Evolutionary conservation across 441 rosid species (phyloP).

Genomic region (Arabidopsis hybrid): DNA sequence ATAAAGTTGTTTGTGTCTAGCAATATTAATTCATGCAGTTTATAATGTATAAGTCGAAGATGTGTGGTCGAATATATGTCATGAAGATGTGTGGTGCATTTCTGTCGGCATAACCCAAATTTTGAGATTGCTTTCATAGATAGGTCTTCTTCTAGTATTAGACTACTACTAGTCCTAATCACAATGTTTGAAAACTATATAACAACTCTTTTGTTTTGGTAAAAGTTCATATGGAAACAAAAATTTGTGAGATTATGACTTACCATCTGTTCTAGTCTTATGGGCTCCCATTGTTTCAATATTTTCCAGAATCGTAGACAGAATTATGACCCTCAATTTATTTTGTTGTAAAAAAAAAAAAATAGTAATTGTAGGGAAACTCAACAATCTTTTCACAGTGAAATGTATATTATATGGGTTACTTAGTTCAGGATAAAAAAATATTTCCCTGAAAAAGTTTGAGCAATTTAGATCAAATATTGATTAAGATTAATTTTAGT

Average conservation of each 20-base stretch:
- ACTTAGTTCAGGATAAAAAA: not conserved
- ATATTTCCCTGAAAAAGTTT: too few relatives aligned
- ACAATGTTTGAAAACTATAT: conserved; percentile 26
- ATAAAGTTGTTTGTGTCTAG: not conserved
- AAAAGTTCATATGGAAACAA: conserved; percentile 20
- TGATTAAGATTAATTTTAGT: not conserved
- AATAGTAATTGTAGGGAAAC: not conserved
- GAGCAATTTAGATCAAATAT: too few relatives aligned
- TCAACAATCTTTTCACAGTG: not conserved
- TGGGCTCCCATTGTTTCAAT: conserved; percentile 16
- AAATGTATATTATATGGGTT: not conserved
- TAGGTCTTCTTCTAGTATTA: not conserved
- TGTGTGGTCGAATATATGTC: not conserved
- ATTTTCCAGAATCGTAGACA: not conserved
- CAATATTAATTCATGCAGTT: not conserved
- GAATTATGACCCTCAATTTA: not conserved
- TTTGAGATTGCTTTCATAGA: conserved; percentile 3
- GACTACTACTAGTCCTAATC: conserved; percentile 2
- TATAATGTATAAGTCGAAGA: not conserved
- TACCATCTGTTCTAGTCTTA: conserved; percentile 19
- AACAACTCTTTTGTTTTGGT: not conserved
- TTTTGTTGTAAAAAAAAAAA: not conserved
- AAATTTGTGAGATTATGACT: conserved; percentile 14
- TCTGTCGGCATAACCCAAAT: conserved; percentile 33
- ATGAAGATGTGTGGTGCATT: not conserved